phyloP scores from a whole-genome alignment of 78 protist genomes.

The Reticulomyxa filosa region DNA sequence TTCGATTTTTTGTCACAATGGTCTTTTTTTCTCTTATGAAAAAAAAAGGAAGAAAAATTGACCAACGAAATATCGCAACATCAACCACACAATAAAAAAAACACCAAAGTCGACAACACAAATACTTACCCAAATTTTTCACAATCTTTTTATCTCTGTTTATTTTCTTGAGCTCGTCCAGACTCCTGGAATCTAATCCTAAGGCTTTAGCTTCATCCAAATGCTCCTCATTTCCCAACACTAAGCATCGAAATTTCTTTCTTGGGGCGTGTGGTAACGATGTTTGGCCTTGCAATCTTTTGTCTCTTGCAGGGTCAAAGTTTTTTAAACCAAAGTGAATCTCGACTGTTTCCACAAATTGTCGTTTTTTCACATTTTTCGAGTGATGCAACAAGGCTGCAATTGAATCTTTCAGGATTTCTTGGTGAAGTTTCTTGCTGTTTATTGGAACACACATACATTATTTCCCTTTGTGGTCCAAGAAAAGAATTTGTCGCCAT shows the following conservation, averaged over 20 bases:
- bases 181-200: conserved; percentile 60
- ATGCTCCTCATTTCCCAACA: conserved; percentile 8
- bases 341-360: conserved; percentile 90
- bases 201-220: conserved; percentile 7
- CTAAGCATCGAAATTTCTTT: not conserved
- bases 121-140: conserved; percentile 60
- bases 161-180: conserved; percentile 86
- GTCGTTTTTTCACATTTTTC: conserved; percentile 24
- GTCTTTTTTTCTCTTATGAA: not conserved
- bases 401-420: too few relatives aligned
- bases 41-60: too few relatives aligned
- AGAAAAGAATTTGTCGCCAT: too few relatives aligned
- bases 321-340: conserved; percentile 93
- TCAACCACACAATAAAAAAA: not conserved
- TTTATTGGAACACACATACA: too few relatives aligned
- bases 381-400: too few relatives aligned
- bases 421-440: too few relatives aligned
- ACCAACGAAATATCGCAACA: too few relatives aligned
- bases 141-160: conserved; percentile 96
- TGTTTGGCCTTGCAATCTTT: conserved; percentile 92
- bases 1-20: not conserved
- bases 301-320: conserved; percentile 96
- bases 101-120: not conserved
- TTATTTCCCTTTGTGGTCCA: too few relatives aligned
- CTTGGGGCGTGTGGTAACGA: not conserved